phyloP scores from a whole-genome alignment of 2,329 filamentous ascomycete genomes.

The Aspergillus udagawae region DNA sequence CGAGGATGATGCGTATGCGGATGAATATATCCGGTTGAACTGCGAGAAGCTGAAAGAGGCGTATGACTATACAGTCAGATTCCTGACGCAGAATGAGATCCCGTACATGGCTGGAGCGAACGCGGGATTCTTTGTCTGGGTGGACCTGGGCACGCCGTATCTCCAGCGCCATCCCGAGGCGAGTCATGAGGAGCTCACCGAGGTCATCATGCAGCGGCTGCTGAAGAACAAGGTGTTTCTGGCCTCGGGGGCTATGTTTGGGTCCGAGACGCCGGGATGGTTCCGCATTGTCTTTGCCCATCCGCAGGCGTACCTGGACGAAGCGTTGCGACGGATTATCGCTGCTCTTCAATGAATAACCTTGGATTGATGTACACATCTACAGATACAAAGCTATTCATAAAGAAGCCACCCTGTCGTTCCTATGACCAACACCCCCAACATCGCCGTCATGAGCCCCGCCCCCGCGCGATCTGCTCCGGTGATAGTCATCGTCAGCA shows the following conservation, averaged over 20 bases:
- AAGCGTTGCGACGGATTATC: conserved; percentile 30
- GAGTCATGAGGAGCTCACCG: conserved; percentile 10
- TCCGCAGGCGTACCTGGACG: conserved; percentile 25
- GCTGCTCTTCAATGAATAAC: conserved; percentile 9
- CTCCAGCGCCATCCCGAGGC: conserved; percentile 17
- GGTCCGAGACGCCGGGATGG: conserved; percentile 39
- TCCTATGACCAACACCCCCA: conserved; percentile 31
- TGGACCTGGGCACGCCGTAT: conserved; percentile 43
- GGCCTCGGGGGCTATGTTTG: conserved; percentile 32
- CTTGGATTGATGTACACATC: not conserved
- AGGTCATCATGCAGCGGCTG: conserved; percentile 33
- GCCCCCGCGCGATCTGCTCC: conserved; percentile 41
- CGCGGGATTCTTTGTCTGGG: conserved; percentile 56
- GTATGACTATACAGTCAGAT: conserved; percentile 38
- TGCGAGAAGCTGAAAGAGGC: conserved; percentile 36
- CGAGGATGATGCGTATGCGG: conserved; percentile 43
- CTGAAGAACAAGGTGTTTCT: conserved; percentile 36
- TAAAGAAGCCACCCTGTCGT: conserved; percentile 36
- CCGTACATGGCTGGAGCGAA: conserved; percentile 48
- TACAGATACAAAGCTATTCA: conserved; percentile 17
- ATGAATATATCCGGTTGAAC: conserved; percentile 45
- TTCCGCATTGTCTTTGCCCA: conserved; percentile 42
- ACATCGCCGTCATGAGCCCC: conserved; percentile 38
- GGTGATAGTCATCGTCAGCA: conserved; percentile 20
- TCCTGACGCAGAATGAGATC: conserved; percentile 42